Conservation (phyloP, 2,329 filamentous ascomycete species). For the Colletotrichum trifolii region DNA sequence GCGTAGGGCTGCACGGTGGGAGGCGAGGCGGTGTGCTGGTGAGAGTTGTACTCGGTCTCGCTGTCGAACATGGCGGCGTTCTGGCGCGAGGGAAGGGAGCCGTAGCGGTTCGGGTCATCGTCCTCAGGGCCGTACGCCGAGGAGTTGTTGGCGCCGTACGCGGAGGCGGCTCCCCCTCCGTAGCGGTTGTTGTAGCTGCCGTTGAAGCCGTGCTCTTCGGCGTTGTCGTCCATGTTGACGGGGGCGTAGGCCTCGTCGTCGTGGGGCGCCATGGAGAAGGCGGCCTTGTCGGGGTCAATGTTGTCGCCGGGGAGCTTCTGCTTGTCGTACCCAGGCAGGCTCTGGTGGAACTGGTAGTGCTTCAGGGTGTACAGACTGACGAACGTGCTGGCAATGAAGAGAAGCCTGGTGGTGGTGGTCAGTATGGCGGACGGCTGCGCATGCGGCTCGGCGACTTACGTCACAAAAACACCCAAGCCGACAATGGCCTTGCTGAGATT, state of each 20-base stretch:
- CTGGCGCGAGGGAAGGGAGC: conserved; percentile 49
- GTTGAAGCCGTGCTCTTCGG: conserved; percentile 48
- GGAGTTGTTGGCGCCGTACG: conserved; percentile 33
- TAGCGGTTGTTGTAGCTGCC: conserved; percentile 46
- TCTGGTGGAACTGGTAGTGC: conserved; percentile 71
- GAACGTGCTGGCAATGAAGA: conserved; percentile 64
- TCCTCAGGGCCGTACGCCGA: conserved; percentile 44
- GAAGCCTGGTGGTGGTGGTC: conserved; percentile 55
- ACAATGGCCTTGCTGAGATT: conserved; percentile 72
- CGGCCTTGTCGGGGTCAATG: conserved; percentile 76
- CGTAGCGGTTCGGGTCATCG: conserved; percentile 53
- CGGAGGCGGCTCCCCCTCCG: conserved; percentile 42
- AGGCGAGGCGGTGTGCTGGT: conserved; percentile 45
- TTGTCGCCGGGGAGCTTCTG: conserved; percentile 57
- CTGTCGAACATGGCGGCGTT: conserved; percentile 59
- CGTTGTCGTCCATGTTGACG: conserved; percentile 66
- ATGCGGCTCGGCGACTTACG: conserved; percentile 56
- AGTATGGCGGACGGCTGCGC: conserved; percentile 23
- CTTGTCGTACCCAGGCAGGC: conserved; percentile 70
- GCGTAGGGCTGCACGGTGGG: conserved; percentile 48
- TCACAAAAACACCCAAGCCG: conserved; percentile 70
- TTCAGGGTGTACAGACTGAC: conserved; percentile 70
- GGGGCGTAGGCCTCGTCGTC: conserved; percentile 74
- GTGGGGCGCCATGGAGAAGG: conserved; percentile 75
- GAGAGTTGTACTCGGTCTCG: conserved; percentile 60